Evolutionary conservation across 2,329 filamentous ascomycete genomes (phyloP).

Genomic region (Myriosclerotinia duriaeana): DNA sequence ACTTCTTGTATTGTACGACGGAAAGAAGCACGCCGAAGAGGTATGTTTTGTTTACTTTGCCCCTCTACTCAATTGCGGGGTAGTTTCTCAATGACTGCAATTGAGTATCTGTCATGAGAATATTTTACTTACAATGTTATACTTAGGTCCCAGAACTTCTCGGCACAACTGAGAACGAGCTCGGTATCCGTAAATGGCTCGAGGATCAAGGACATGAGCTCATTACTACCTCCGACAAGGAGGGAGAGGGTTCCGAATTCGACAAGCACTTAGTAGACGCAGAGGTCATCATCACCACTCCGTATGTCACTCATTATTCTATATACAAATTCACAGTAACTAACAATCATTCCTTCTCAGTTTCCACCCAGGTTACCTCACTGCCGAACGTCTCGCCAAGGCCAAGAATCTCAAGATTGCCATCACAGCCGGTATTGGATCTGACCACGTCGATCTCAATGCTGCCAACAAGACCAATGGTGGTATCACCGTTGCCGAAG

Average conservation of each 20-base stretch:
- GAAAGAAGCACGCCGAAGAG: slow-evolving; percentile 79
- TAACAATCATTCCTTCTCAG: slow-evolving; percentile 46
- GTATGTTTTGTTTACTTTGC: slow-evolving; percentile 41
- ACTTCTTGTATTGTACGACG: slow-evolving; percentile 91
- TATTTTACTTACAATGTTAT: slow-evolving; percentile 15
- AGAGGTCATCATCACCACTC: slow-evolving; percentile 98
- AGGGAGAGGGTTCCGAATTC: slow-evolving; percentile 87
- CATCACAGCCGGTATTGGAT: slow-evolving; percentile 95
- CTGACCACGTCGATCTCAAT: slow-evolving; percentile 95
- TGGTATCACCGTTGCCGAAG: slow-evolving; percentile 94
- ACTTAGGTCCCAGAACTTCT: slow-evolving; percentile 66
- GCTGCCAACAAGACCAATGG: slow-evolving; percentile 95
- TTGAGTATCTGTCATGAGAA: background rate
- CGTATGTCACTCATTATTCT: slow-evolving; percentile 53
- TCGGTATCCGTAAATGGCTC: slow-evolving; percentile 95
- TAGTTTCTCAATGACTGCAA: slow-evolving; percentile 26
- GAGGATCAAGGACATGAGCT: slow-evolving; percentile 96
- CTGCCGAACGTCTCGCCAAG: slow-evolving; percentile 90
- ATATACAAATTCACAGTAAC: background rate
- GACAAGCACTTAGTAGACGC: slow-evolving; percentile 95
- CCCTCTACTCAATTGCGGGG: slow-evolving; percentile 14
- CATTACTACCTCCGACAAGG: slow-evolving; percentile 97
- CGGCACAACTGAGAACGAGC: slow-evolving; percentile 97
- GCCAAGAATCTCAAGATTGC: slow-evolving; percentile 99
- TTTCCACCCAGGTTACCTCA: slow-evolving; percentile 98